A percentile compares a stretch with the other conserved stretches of the same genome.
Conservation (phyloP, 257 asterid genomes). For the Solanum okadae region DNA sequence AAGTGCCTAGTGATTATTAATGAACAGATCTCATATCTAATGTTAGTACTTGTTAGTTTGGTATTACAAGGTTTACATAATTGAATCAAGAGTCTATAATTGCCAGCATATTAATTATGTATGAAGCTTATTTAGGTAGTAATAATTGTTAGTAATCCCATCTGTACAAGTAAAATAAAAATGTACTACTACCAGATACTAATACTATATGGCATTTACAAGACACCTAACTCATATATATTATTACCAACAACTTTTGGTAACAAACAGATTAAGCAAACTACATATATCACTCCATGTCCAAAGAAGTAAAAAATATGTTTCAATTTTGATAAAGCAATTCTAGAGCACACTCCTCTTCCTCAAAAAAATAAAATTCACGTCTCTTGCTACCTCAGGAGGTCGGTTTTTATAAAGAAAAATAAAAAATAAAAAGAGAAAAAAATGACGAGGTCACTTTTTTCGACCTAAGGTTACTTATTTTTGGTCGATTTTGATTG, state of each 20-base stretch:
- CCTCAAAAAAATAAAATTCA: not conserved
- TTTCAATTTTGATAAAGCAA: not conserved
- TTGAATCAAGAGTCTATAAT: not conserved
- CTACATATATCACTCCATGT: not conserved
- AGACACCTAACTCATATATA: not conserved
- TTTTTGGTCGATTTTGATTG: not conserved
- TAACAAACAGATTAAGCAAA: not conserved
- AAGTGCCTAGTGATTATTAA: not conserved
- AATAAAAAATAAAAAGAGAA: too few species aligned
- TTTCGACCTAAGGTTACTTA: too few species aligned
- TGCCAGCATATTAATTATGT: not conserved
- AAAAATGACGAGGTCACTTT: not conserved
- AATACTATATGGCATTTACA: not conserved
- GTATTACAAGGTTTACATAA: not conserved
- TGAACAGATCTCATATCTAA: not conserved
- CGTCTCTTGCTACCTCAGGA: too few species aligned
- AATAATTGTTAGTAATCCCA: not conserved
- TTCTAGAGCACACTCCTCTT: not conserved
- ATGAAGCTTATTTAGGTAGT: not conserved
- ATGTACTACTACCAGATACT: not conserved
- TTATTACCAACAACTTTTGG: not conserved
- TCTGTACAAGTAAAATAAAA: not conserved
- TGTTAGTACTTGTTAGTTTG: not conserved
- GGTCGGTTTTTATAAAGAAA: too few species aligned
- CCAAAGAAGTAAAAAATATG: not conserved